phyloP scores from a whole-genome alignment of 169 alveolate species.

The Plasmodium reichenowi region DNA sequence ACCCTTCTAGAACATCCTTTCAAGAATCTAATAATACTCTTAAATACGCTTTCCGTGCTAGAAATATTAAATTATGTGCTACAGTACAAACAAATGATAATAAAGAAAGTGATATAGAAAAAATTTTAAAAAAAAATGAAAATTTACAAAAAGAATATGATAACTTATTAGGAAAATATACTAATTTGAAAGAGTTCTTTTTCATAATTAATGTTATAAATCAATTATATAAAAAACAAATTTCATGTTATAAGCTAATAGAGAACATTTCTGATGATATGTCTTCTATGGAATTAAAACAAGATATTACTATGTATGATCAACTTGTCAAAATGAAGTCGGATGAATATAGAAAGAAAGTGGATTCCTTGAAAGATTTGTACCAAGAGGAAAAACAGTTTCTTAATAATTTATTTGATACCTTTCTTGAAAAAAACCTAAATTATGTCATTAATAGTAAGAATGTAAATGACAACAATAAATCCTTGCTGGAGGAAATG shows the following conservation, averaged over 20 bases:
- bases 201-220: conserved; percentile 4
- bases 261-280: conserved; percentile 24
- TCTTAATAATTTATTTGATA: conserved; percentile 27
- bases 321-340: conserved; percentile 42
- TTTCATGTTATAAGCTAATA: conserved; percentile 34
- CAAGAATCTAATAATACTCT: conserved; percentile 94
- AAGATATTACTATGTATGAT: conserved; percentile 62
- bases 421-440: conserved; percentile 16
- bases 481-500: conserved; percentile 1
- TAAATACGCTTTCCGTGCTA: conserved; percentile 95
- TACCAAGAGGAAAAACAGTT: conserved; percentile 20
- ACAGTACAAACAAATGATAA: conserved; percentile 73
- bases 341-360: conserved; percentile 27
- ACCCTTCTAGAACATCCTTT: conserved; percentile 88
- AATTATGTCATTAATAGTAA: conserved; percentile 21
- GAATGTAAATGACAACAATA: not conserved
- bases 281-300: conserved; percentile 40
- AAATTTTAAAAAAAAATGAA: conserved; percentile 67
- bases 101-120: conserved; percentile 70
- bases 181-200: conserved; percentile 17
- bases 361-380: not conserved
- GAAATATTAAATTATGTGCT: conserved; percentile 89
- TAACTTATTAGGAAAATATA: conserved; percentile 2
- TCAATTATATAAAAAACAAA: conserved; percentile 37
- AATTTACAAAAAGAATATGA: conserved; percentile 70